Evolutionary conservation across 176 grass and related monocot species (phyloP), one percentile per base, ranked within the genome.

Genomic region (Carex parvula): DNA sequence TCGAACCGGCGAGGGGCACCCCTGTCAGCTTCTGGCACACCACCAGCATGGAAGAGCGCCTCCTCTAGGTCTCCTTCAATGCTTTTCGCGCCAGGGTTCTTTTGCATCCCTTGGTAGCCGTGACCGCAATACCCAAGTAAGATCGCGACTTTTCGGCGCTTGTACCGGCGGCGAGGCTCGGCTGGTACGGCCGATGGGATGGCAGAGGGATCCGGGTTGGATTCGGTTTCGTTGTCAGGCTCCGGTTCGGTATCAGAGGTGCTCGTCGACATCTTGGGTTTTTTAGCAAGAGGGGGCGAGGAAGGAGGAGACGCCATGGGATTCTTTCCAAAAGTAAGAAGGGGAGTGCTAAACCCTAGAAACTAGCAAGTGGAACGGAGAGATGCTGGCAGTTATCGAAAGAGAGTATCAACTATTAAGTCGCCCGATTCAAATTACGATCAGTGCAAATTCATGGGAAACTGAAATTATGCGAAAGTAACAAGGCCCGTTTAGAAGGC

Each of bases 61-160:
- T 98, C 96, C 87, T 98, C 93, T 58, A 98, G 83, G 84, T 98
- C 92, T 20, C 95, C 92, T 79, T 98, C 92, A 75, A 98, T 98
- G 83, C 92, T 98, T 80, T 88, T 91, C 14, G 96, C 96, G 37
- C 96, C 91, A 2, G 93, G 96, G 11, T 95, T 98, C 91, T 98
- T 98, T 86, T 98, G 95, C 95, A 98, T 98, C 17, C 95, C 95
- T 81, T 98, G 96, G 72, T 98, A 98, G 1, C 96, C 93, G 3
- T 93, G 86, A 20, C 96, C 96, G 70, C 91, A 92, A 77, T 98
- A 98, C n/a, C 86, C 91, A 8, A 98, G 86, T 73, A 98, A 84
- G 75, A 98, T 95, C 69, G 93, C 92, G 13, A 95, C 92, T 85
- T 98, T 98, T 21, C 92, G 92, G 54, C 95, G 95, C 88, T 98